Evolutionary conservation across 768 basidiomycete genomes (phyloP).

Genomic region (Phaeolepiota aurea): DNA sequence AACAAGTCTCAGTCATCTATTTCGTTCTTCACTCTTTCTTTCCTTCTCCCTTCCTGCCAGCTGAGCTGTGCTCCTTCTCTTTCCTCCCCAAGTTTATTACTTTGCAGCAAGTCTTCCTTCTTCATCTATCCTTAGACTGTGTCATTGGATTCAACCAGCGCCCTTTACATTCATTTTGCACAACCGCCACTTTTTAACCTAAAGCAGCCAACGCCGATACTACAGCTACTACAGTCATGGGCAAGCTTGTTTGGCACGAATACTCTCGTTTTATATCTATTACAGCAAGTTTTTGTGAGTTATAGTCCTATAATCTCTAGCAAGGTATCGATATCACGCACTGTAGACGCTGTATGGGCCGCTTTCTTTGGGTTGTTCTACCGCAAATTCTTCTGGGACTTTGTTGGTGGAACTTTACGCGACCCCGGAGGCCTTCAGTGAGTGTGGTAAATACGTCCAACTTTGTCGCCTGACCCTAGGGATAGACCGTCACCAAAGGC

Average conservation of each 20-base stretch:
- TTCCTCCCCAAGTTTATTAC: conserved; percentile 19
- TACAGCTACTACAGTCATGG: conserved; percentile 39
- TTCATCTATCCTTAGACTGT: conserved; percentile 17
- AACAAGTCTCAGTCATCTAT: background rate
- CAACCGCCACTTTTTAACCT: background rate
- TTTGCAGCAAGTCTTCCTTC: conserved; percentile 32
- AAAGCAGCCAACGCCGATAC: background rate
- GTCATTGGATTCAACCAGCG: conserved; percentile 24
- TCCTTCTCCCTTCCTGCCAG: conserved; percentile 9
- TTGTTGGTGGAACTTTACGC: conserved; percentile 73
- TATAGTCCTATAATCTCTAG: background rate
- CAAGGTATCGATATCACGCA: background rate
- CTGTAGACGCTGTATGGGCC: conserved; percentile 71
- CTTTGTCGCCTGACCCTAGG: background rate
- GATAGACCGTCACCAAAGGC: conserved; percentile 53
- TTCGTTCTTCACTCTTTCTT: conserved; percentile 10
- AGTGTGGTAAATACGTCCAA: conserved; percentile 19
- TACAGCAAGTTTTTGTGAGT: conserved; percentile 68
- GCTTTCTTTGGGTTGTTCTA: conserved; percentile 73
- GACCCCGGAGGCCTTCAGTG: conserved; percentile 76
- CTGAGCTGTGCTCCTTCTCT: conserved; percentile 14
- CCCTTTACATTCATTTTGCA: conserved; percentile 18
- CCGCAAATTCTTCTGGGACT: conserved; percentile 97
- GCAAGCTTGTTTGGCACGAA: conserved; percentile 76
- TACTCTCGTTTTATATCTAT: conserved; percentile 63